Evolutionary conservation across 192 early-diverging fungal species (phyloP), one percentile per base, ranked within the genome.

Genomic region (Dispira simplex): DNA sequence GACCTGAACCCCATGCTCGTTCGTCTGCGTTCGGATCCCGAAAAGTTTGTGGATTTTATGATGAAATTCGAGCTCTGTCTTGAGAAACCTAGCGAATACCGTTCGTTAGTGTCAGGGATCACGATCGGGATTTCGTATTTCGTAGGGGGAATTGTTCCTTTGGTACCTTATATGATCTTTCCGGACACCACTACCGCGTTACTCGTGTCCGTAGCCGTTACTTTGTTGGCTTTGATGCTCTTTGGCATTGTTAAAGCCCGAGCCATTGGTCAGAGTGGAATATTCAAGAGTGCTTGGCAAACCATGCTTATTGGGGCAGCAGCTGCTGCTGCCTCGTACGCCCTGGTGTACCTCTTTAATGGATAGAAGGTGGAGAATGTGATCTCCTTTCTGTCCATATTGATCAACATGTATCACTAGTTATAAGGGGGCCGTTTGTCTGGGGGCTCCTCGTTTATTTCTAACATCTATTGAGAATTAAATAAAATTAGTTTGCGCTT

Each of bases 21-120:
- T 9, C 70, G 68, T n/a, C 71, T 86, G 47, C 66, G 68, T 44
- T 59, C 59, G 11, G 67, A 86, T 70, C 78, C 78, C 21, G 71
- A 74, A 18, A 71, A 75, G 54, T 83, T 79, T 75, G 81, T 86
- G 26, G 82, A 86, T 49, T 86, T 86, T 57, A 86, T 86, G 84
- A 86, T 86, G 84, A 74, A 79, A 54, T 82, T 83, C 68, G 82
- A 86, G 68, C 66, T 86, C 28, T 68, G 68, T 43, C 67, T 86
- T 39, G 81, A 83, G 56, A 77, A 71, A 60, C 84, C 84, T 18
- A 73, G 79, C 59, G 64, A 73, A n/a, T 69, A 68, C 51, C 74
- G 82, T 13, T 69, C 77, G 20, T 79, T 77, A 76, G 74, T 82
- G 13, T 75, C 75, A 45, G 83, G 80, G 0, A 53, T 79, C 11